These are phyloP conservation scores for Flaveria sonorensis DNA, from an alignment of 129 eudicot species.

Conservation along the genomic window DNA sequence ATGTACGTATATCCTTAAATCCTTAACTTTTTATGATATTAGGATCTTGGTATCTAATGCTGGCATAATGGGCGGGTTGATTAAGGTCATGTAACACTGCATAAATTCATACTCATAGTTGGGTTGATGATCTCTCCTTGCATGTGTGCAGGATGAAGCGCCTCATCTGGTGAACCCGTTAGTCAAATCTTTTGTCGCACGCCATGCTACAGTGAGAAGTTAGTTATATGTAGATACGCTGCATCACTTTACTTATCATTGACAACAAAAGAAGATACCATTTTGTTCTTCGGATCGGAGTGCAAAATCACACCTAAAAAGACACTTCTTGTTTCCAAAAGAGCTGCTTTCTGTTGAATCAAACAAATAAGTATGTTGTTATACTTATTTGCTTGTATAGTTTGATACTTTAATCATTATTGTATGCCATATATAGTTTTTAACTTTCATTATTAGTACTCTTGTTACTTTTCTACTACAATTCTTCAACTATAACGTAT, in stretches of 20 bases:
- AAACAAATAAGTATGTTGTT: slow-evolving; percentile 5
- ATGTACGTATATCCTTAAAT: no score
- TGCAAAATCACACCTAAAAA: background rate
- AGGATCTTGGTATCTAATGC: no score
- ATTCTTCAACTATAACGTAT: no score
- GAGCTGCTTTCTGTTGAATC: background rate
- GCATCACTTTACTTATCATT: background rate
- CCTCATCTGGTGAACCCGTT: slow-evolving; percentile 90
- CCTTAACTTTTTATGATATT: no score
- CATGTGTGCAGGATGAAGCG: slow-evolving; percentile 81
- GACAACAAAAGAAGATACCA: slow-evolving; percentile 3
- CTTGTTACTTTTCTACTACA: no score
- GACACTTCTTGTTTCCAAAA: background rate
- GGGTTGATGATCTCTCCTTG: slow-evolving; percentile 19
- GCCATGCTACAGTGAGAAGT: slow-evolving; percentile 46
- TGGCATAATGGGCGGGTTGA: no score
- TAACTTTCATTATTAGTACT: no score
- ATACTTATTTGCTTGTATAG: background rate
- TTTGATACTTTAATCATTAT: no score
- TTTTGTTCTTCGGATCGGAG: slow-evolving; percentile 13
- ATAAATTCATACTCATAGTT: background rate
- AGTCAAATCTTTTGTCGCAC: slow-evolving; percentile 72
- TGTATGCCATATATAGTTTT: no score
- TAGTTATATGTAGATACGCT: slow-evolving; percentile 23
- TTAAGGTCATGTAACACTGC: no score